These are phyloP conservation scores for Astrocystis sublimbata DNA, from an alignment of 495 filamentous ascomycete genomes.

Conservation along the genomic window DNA sequence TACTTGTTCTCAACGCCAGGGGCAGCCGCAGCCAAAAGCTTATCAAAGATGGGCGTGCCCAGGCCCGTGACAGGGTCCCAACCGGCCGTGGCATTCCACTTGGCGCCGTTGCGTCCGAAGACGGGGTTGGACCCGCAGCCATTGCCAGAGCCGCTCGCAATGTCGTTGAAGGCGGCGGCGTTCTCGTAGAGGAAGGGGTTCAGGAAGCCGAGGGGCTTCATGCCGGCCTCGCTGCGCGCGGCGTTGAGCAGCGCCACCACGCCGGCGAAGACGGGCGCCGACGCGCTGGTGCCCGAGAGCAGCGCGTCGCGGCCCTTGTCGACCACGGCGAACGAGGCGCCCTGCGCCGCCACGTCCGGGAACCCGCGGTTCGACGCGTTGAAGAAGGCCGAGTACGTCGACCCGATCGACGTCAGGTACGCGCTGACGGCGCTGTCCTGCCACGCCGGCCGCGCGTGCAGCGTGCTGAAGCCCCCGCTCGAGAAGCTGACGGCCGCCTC, in stretches of 20 bases:
- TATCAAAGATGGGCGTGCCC: conserved; percentile 34
- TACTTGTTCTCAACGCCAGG: conserved; percentile 35
- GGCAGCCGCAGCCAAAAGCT: conserved; percentile 32
- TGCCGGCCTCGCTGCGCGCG: conserved; percentile 53
- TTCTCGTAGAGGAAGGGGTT: conserved; percentile 65
- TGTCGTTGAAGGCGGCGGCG: conserved; percentile 59
- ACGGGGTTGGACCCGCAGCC: conserved; percentile 56
- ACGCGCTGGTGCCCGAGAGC: conserved; percentile 41
- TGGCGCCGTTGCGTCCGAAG: conserved; percentile 53
- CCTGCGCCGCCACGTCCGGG: conserved; percentile 62
- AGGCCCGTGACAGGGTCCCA: conserved; percentile 43
- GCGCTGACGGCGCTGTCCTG: conserved; percentile 57
- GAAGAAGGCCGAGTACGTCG: conserved; percentile 40
- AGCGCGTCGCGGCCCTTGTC: conserved; percentile 53
- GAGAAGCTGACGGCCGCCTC: conserved; percentile 63
- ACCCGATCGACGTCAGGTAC: conserved; percentile 57
- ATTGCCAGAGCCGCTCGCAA: conserved; percentile 57
- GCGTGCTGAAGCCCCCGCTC: conserved; percentile 70
- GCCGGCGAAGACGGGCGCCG: conserved; percentile 38
- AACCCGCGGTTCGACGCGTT: conserved; percentile 61
- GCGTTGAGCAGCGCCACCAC: conserved; percentile 65
- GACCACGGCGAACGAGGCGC: conserved; percentile 54
- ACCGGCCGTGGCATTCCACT: conserved; percentile 40
- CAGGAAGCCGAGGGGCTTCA: conserved; percentile 60
- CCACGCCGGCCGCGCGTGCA: conserved; percentile 61